These are phyloP conservation scores for Trichoderma sp. DNA, from an alignment of 2,329 filamentous ascomycete genomes.

Conservation along the genomic window DNA sequence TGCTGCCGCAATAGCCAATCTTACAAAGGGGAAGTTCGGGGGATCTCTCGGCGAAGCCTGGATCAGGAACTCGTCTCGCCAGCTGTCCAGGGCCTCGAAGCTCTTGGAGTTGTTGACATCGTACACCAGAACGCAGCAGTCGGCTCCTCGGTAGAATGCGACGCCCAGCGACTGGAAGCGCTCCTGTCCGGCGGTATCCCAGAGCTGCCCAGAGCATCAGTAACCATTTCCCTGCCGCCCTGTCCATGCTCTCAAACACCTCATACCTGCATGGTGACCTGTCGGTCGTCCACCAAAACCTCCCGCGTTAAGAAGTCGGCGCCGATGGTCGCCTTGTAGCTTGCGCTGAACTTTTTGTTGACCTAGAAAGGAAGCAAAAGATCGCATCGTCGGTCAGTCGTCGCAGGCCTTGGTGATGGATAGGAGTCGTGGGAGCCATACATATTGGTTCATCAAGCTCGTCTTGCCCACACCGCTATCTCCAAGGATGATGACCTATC, in stretches of 20 bases:
- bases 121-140: slow-evolving; percentile 97
- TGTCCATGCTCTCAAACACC: slow-evolving; percentile 20
- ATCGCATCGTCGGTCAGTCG: not conserved
- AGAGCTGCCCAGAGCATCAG: slow-evolving; percentile 62
- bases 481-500: slow-evolving; percentile 94
- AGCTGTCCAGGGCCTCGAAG: slow-evolving; percentile 97
- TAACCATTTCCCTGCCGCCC: slow-evolving; percentile 20
- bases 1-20: not conserved
- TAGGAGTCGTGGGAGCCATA: slow-evolving; percentile 51
- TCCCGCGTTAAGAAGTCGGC: slow-evolving; percentile 98
- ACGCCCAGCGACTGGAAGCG: slow-evolving; percentile 96
- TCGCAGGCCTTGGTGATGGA: slow-evolving; percentile 1
- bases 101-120: slow-evolving; percentile 99
- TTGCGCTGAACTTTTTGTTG: slow-evolving; percentile 99
- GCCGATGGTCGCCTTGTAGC: slow-evolving; percentile 99
- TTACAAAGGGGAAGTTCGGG: slow-evolving; percentile 95
- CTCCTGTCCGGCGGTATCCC: slow-evolving; percentile 97
- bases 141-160: slow-evolving; percentile 94
- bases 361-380: slow-evolving; percentile 59
- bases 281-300: slow-evolving; percentile 92
- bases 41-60: slow-evolving; percentile 96
- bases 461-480: slow-evolving; percentile 99
- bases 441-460: slow-evolving; percentile 99
- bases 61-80: slow-evolving; percentile 97
- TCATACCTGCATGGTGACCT: slow-evolving; percentile 95